phyloP scores from a whole-genome alignment of 345 rosid species.

The Ceriops zippeliana region DNA sequence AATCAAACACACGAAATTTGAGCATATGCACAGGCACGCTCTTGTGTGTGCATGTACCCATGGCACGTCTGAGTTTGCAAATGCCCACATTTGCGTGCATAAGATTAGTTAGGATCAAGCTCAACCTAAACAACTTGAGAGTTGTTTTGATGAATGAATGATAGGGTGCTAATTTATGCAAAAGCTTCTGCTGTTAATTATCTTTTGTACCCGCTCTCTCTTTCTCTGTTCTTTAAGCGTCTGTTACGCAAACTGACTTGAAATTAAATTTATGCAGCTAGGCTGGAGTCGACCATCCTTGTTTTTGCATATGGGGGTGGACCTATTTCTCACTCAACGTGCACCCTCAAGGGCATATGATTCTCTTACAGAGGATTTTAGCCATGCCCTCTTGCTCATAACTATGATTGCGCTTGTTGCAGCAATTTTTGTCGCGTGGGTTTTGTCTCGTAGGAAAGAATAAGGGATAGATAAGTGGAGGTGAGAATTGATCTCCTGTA shows the following conservation, averaged over 20 bases:
- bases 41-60: no score
- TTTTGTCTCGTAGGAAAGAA: slow-evolving; percentile 83
- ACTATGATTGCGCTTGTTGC: slow-evolving; percentile 82
- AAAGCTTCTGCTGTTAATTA: background rate
- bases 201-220: background rate
- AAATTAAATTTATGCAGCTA: slow-evolving; percentile 45
- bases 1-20: no score
- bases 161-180: no score
- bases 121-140: no score
- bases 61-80: no score
- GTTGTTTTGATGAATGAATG: no score
- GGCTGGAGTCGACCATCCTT: slow-evolving; percentile 90
- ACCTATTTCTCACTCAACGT: slow-evolving; percentile 79
- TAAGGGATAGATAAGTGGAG: slow-evolving; percentile 74
- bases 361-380: slow-evolving; percentile 94
- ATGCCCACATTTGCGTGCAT: no score
- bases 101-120: no score
- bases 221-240: background rate
- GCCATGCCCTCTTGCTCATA: slow-evolving; percentile 78
- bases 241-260: background rate
- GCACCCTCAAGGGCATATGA: slow-evolving; percentile 96
- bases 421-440: slow-evolving; percentile 80
- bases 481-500: slow-evolving; percentile 28
- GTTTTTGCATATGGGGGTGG: slow-evolving; percentile 87
- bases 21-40: no score